Conservation (phyloP, 352 stramenopile species). For the Phytophthora podocarpi region DNA sequence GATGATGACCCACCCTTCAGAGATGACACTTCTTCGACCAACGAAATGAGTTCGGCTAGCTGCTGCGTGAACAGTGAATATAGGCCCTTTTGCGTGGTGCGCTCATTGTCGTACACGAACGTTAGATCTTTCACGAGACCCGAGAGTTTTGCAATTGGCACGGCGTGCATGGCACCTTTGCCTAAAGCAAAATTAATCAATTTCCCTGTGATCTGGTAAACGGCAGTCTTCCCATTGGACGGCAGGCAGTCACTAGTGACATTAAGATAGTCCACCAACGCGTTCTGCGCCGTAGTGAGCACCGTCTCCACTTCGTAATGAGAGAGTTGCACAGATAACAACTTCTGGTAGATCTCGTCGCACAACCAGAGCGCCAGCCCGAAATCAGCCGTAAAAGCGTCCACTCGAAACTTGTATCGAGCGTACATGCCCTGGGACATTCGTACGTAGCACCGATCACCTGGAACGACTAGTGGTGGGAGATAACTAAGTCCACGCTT, state of each 20-base stretch:
- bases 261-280: constrained; percentile 56
- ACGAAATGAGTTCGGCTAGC: constrained; percentile 60
- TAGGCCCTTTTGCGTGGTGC: constrained; percentile 59
- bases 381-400: constrained; percentile 71
- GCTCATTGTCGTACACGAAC: constrained; percentile 69
- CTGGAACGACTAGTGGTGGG: constrained; percentile 59
- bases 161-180: constrained; percentile 52
- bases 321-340: constrained; percentile 53
- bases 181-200: constrained; percentile 71
- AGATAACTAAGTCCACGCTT: constrained; percentile 74
- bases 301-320: constrained; percentile 70
- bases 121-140: constrained; percentile 56
- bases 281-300: constrained; percentile 51
- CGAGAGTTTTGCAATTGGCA: constrained; percentile 66
- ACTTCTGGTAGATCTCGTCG: constrained; percentile 69
- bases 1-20: constrained; percentile 56
- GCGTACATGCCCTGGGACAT: constrained; percentile 67
- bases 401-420: constrained; percentile 82
- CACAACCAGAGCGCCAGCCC: constrained; percentile 75
- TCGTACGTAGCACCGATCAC: constrained; percentile 69
- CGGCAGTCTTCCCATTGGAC: constrained; percentile 49
- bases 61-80: constrained; percentile 77
- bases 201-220: constrained; percentile 63
- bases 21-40: constrained; percentile 64
- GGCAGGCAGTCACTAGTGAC: constrained; percentile 38